These are phyloP conservation scores for Candida maris DNA, from an alignment of 805 yeast species.

Conservation along the genomic window DNA sequence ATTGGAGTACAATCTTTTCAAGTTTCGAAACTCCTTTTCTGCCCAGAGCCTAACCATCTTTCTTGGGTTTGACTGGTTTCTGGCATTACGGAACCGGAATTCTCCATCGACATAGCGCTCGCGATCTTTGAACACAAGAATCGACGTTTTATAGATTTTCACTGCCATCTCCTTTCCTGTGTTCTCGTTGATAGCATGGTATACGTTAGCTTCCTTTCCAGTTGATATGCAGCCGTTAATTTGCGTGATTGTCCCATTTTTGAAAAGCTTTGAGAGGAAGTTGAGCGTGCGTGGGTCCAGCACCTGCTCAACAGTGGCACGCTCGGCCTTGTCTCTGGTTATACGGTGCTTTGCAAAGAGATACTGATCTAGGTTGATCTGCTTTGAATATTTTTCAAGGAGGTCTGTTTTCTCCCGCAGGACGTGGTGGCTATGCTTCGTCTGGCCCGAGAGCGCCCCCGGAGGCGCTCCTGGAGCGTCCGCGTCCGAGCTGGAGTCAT, in stretches of 20 bases:
- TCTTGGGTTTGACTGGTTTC: constrained; percentile 86
- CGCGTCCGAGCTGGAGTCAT: constrained; percentile 12
- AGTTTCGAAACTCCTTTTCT: constrained; percentile 91
- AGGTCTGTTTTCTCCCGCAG: constrained; percentile 43
- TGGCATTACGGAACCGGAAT: constrained; percentile 81
- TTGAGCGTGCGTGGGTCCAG: constrained; percentile 89
- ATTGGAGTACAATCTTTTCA: constrained; percentile 70
- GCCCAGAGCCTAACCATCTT: constrained; percentile 99
- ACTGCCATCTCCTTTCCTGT: constrained; percentile 69
- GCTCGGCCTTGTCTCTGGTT: constrained; percentile 78
- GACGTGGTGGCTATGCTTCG: constrained; percentile 5
- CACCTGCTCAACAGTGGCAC: constrained; percentile 97
- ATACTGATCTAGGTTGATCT: constrained; percentile 61
- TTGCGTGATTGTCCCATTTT: constrained; percentile 76
- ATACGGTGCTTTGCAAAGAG: constrained; percentile 53
- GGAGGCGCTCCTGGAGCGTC: neutral
- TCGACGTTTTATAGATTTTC: constrained; percentile 93
- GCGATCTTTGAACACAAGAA: constrained; percentile 93
- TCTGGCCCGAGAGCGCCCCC: neutral
- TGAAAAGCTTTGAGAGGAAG: constrained; percentile 76
- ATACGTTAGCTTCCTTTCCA: constrained; percentile 98
- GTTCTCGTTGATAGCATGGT: constrained; percentile 60
- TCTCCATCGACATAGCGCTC: constrained; percentile 97
- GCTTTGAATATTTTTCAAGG: constrained; percentile 58
- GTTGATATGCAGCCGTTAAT: constrained; percentile 94